A percentile compares a stretch with the other conserved stretches of the same genome.
phyloP scores from a whole-genome alignment of 2,329 filamentous ascomycete genomes.

The Fusarium miscanthi region DNA sequence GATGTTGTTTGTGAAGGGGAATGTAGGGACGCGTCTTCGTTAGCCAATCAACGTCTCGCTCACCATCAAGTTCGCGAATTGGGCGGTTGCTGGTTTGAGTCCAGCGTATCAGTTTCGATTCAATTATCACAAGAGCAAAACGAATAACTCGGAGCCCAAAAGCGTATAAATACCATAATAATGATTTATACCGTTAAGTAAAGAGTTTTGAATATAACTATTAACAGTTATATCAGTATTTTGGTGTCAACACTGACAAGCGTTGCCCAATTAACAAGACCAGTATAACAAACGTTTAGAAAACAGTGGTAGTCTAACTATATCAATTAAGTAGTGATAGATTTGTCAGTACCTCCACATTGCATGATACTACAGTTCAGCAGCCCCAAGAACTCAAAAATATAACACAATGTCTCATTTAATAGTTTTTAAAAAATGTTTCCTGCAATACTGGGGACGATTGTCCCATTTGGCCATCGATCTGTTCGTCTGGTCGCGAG shows the following conservation, averaged over 20 bases:
- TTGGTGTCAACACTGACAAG: too few species aligned
- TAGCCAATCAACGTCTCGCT: not conserved
- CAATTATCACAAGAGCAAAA: not conserved
- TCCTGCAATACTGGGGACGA: too few species aligned
- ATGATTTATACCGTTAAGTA: too few species aligned
- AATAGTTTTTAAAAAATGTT: not conserved
- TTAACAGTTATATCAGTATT: too few species aligned
- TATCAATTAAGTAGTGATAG: too few species aligned
- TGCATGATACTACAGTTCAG: accelerated
- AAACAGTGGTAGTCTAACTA: too few species aligned
- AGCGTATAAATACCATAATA: accelerated
- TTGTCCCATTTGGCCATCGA: accelerated
- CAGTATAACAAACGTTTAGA: too few species aligned
- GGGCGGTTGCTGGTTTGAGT: not conserved
- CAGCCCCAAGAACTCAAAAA: accelerated
- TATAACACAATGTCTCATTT: accelerated
- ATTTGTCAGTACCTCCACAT: accelerated
- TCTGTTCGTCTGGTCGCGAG: accelerated
- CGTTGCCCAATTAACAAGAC: too few species aligned
- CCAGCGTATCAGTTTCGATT: not conserved
- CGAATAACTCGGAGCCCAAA: accelerated
- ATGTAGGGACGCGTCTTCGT: not conserved
- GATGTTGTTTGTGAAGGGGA: not conserved
- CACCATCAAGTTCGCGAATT: accelerated
- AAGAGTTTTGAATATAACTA: too few species aligned